Base-by-base conservation (phyloP, 768 basidiomycete species). In the Leccinum incarnatum region DNA sequence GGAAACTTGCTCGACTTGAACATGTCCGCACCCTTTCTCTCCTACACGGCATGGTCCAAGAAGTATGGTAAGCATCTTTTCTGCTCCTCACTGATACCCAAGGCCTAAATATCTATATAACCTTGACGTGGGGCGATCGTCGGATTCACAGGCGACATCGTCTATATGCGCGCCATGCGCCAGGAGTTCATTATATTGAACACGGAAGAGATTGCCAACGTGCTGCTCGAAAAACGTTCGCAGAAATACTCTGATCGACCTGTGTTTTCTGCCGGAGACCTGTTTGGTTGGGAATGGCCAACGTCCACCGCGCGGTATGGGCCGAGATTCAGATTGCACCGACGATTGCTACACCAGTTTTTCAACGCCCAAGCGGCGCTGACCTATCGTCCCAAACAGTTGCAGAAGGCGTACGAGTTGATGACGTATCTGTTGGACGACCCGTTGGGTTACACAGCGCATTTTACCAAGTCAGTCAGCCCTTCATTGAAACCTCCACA, bases 281-380 rank as follows among this genome's bases (percentile, higher is more conserved):
- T 40, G 34, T 67, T 72, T 15, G 62, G 63, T 15, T 65, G 54
- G 34, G 63, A 65, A 10, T 69, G 62, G 56, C 23, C 36, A 3
- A 40, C 59, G 6, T 53, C 56, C 2, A 21, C 54, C 12, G 55
- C 65, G 32, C 61, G 47, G 3, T 72, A 72, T 50, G 69, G 69
- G 17, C 37, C 37, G 17, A 40, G 37, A 17, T 40, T 40, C 17
- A 40, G 37, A 17, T 10, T 40, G n/a, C 46, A 11, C 54, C 62
- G 14, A 57, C 47, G 10, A 68, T 59, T 69, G n/a, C 46, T 68
- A 4, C 63, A 69, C 25, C 64, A 66, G 54, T 53, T 2, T 66
- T 69, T 47, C 57, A 58, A 64, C n/a, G 55, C 61, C 17, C 17
- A n/a, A 9, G 37, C 37, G 9, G 37, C 37, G 37, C 37, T 40